Evolutionary conservation across 495 filamentous ascomycete genomes (phyloP).

Genomic region (Trichoderma parareesei): DNA sequence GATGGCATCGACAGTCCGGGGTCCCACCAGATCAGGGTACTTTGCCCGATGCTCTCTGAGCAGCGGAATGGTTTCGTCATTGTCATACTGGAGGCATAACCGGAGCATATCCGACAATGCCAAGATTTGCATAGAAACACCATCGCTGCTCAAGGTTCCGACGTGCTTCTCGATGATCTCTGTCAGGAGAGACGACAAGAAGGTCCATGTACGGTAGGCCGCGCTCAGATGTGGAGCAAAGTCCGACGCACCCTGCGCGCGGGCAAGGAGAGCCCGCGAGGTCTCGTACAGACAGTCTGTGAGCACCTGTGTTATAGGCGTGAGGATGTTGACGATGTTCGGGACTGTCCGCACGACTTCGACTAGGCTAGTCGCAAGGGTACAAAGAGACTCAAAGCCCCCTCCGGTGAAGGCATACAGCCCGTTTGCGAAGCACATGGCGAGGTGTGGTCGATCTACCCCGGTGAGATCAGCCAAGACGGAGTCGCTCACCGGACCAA

Average conservation of each 20-base stretch:
- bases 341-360: slow-evolving; percentile 30
- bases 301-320: slow-evolving; percentile 26
- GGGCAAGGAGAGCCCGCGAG: slow-evolving; percentile 15
- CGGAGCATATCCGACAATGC: slow-evolving; percentile 33
- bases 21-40: slow-evolving; percentile 21
- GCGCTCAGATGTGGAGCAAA: slow-evolving; percentile 19
- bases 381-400: slow-evolving; percentile 16
- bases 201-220: slow-evolving; percentile 32
- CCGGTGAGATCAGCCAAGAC: not conserved
- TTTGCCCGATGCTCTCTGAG: slow-evolving; percentile 24
- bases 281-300: slow-evolving; percentile 25
- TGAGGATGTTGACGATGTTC: slow-evolving; percentile 35
- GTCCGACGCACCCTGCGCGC: not conserved
- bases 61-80: slow-evolving; percentile 22
- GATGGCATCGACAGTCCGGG: slow-evolving; percentile 39
- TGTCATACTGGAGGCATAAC: slow-evolving; percentile 31
- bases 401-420: not conserved
- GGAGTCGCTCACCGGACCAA: not conserved
- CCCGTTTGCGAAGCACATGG: not conserved
- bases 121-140: slow-evolving; percentile 30
- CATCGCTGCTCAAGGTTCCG: slow-evolving; percentile 35
- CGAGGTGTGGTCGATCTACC: not conserved
- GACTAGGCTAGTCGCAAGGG: slow-evolving; percentile 26
- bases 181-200: slow-evolving; percentile 32
- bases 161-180: slow-evolving; percentile 40